These are phyloP conservation scores for Puccinia novopanici DNA, from an alignment of 1,284 basidiomycete genomes.

Conservation along the genomic window DNA sequence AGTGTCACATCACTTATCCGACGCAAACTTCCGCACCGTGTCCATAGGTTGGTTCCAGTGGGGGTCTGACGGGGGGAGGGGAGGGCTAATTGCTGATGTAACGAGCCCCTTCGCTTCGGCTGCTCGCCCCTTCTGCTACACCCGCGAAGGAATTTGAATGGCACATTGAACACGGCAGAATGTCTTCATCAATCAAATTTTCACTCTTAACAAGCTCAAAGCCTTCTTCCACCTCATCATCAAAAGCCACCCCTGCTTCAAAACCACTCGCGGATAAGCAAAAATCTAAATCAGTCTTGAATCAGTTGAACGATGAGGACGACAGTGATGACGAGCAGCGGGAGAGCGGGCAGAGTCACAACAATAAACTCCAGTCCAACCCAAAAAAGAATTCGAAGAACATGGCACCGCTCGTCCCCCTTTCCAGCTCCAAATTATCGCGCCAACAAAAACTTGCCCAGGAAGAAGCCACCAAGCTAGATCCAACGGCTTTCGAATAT, in stretches of 20 bases:
- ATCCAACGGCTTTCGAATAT: constrained; percentile 87
- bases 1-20: no score
- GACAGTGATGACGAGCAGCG: constrained; percentile 23
- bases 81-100: no score
- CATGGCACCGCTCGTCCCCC: not conserved
- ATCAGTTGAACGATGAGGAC: constrained; percentile 26
- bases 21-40: no score
- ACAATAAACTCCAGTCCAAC: constrained; percentile 19
- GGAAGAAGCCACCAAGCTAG: constrained; percentile 70
- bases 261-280: not conserved
- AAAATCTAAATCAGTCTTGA: constrained; percentile 31
- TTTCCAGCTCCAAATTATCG: constrained; percentile 29
- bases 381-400: not conserved
- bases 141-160: no score
- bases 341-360: not conserved
- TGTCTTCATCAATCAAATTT: constrained; percentile 32
- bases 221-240: not conserved
- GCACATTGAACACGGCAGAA: not conserved
- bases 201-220: constrained; percentile 18
- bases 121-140: no score
- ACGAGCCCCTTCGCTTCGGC: no score
- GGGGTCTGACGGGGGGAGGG: no score
- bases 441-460: constrained; percentile 42
- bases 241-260: not conserved
- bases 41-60: no score